Evolutionary conservation across 345 rosid genomes (phyloP).

Genomic region (Camelina sativa): DNA sequence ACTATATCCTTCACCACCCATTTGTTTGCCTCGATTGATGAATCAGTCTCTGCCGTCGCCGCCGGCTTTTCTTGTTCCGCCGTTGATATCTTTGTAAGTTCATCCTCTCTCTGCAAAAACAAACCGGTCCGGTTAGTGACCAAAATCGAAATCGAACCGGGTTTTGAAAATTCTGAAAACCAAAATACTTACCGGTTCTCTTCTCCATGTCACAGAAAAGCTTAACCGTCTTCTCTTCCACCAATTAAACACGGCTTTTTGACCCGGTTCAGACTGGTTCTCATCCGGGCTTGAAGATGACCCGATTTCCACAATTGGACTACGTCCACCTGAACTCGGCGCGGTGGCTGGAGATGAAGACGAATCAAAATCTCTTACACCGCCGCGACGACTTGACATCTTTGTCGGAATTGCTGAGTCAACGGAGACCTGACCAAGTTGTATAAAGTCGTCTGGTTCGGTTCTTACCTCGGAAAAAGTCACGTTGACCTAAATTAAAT

Average conservation of each 20-base stretch:
- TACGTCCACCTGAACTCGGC: constrained; percentile 26
- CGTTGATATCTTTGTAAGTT: constrained; percentile 14
- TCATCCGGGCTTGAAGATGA: constrained; percentile 33
- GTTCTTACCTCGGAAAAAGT: constrained; percentile 38
- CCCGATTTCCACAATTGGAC: constrained; percentile 28
- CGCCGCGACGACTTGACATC: constrained; percentile 27
- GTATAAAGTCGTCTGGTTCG: constrained; percentile 36
- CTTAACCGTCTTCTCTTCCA: constrained; percentile 49
- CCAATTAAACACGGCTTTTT: constrained; percentile 43
- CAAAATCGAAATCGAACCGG: neutral
- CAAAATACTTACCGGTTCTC: constrained; percentile 30
- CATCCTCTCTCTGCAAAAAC: constrained; percentile 31
- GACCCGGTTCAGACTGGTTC: constrained; percentile 35
- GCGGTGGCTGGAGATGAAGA: constrained; percentile 31
- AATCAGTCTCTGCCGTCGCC: neutral
- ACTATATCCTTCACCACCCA: constrained; percentile 39
- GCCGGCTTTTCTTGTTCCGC: constrained; percentile 24
- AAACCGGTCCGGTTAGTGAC: constrained; percentile 2
- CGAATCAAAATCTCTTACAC: neutral
- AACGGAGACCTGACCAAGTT: constrained; percentile 30
- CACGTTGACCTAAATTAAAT: constrained; percentile 40
- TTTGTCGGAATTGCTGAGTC: constrained; percentile 26
- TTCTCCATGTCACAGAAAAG: constrained; percentile 40
- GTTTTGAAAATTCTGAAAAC: neutral
- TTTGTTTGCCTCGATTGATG: constrained; percentile 21